phyloP scores from a whole-genome alignment of 805 yeast species.

The Candida nonsorbophila region DNA sequence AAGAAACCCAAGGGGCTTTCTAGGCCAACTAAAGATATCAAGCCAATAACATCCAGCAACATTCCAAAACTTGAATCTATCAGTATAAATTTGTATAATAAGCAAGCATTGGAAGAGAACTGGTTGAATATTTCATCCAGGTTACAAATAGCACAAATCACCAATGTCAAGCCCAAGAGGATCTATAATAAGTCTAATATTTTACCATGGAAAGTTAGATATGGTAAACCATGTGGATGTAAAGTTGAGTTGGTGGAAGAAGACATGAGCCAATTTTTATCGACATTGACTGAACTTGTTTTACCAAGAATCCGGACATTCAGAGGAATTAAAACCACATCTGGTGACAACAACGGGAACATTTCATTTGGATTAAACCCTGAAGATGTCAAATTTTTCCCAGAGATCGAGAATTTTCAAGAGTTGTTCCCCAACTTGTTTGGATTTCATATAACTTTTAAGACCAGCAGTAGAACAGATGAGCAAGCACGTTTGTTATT shows the following conservation, averaged over 20 bases:
- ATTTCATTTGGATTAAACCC: slow-evolving; percentile 78
- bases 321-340: slow-evolving; percentile 63
- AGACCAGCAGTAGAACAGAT: slow-evolving; percentile 87
- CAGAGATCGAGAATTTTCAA: slow-evolving; percentile 87
- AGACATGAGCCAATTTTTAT: slow-evolving; percentile 78
- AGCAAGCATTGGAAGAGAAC: slow-evolving; percentile 62
- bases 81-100: slow-evolving; percentile 70
- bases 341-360: slow-evolving; percentile 86
- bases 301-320: slow-evolving; percentile 90
- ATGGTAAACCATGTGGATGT: slow-evolving; percentile 89
- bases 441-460: slow-evolving; percentile 80
- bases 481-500: slow-evolving; percentile 81
- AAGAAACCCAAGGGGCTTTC: slow-evolving; percentile 72
- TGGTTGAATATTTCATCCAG: slow-evolving; percentile 73
- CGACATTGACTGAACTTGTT: slow-evolving; percentile 86
- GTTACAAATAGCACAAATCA: slow-evolving; percentile 83
- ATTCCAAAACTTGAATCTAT: slow-evolving; percentile 70
- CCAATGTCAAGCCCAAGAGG: slow-evolving; percentile 79
- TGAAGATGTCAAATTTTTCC: slow-evolving; percentile 76
- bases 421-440: slow-evolving; percentile 85
- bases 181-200: slow-evolving; percentile 74
- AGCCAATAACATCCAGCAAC: slow-evolving; percentile 60
- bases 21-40: slow-evolving; percentile 68
- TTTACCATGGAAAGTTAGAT: slow-evolving; percentile 80
- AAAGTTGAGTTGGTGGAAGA: slow-evolving; percentile 72